Evolutionary conservation across 225 moss, liverwort and hornwort genomes (phyloP).

Genomic region (Ulota crispa): DNA sequence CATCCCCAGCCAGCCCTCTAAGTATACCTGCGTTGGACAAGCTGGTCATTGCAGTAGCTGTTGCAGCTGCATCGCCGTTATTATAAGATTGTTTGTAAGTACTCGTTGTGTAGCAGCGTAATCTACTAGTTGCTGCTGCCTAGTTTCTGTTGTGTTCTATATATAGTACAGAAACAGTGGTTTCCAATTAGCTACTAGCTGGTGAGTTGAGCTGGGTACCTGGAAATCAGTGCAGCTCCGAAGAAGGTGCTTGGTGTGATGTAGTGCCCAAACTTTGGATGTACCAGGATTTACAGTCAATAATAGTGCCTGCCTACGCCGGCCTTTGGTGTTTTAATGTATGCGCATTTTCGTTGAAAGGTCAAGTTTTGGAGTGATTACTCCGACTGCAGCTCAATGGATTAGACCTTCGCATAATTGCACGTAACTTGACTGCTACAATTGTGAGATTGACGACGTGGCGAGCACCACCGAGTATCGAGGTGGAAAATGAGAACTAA

Average conservation of each 20-base stretch:
- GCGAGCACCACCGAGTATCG: background rate
- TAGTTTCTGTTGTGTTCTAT: background rate
- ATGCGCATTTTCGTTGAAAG: background rate
- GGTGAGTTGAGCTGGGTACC: conserved; percentile 11
- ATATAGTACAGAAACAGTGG: background rate
- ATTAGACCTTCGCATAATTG: no score
- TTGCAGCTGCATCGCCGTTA: background rate
- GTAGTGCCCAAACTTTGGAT: background rate
- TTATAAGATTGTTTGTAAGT: background rate
- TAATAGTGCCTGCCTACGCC: conserved; percentile 18
- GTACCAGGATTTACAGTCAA: conserved; percentile 27
- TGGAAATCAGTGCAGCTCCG: conserved; percentile 20
- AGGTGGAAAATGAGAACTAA: background rate
- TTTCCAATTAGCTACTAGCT: conserved; percentile 14
- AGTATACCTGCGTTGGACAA: background rate
- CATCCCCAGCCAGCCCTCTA: background rate
- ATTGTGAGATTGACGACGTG: background rate
- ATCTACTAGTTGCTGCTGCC: background rate
- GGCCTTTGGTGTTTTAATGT: background rate
- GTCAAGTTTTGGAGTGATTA: background rate
- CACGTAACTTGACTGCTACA: background rate
- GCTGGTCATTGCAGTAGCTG: background rate
- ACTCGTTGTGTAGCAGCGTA: background rate
- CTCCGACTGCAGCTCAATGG: background rate
- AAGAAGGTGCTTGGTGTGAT: background rate